A percentile compares a stretch with the other conserved stretches of the same genome.
These are phyloP conservation scores for Psilocybe azurescens DNA, from an alignment of 768 basidiomycete genomes.

Conservation along the genomic window DNA sequence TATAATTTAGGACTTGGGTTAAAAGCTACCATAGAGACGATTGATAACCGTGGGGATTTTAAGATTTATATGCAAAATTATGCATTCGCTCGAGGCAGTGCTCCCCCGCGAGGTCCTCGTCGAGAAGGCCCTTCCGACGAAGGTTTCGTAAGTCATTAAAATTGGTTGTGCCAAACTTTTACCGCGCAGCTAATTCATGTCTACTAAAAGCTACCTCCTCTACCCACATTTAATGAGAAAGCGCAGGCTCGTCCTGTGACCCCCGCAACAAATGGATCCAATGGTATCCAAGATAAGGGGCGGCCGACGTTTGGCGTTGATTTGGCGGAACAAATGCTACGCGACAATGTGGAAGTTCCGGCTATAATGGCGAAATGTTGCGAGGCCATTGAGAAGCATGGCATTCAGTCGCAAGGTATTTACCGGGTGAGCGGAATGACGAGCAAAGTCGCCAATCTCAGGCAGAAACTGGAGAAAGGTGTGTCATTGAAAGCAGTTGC, in stretches of 20 bases:
- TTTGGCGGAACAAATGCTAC: slow-evolving; percentile 89
- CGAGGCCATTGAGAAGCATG: slow-evolving; percentile 90
- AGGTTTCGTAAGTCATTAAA: slow-evolving; percentile 80
- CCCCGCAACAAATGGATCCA: slow-evolving; percentile 30
- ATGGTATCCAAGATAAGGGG: slow-evolving; percentile 60
- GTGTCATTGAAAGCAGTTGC: slow-evolving; percentile 3
- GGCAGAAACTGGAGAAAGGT: slow-evolving; percentile 88
- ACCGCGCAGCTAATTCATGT: neutral
- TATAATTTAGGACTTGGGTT: slow-evolving; percentile 61
- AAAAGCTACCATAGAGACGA: slow-evolving; percentile 86
- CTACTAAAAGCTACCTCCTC: slow-evolving; percentile 59
- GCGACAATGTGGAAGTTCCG: slow-evolving; percentile 92
- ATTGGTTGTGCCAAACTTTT: neutral
- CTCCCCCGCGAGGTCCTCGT: slow-evolving; percentile 69
- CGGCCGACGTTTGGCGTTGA: slow-evolving; percentile 93
- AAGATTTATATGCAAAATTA: slow-evolving; percentile 98
- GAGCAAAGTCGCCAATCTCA: slow-evolving; percentile 83
- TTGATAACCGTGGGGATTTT: slow-evolving; percentile 95
- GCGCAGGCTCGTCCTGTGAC: slow-evolving; percentile 17
- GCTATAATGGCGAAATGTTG: slow-evolving; percentile 88
- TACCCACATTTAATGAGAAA: slow-evolving; percentile 47
- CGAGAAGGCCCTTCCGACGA: slow-evolving; percentile 91
- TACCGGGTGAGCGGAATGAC: slow-evolving; percentile 94
- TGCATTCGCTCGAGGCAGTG: slow-evolving; percentile 81
- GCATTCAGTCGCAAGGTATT: slow-evolving; percentile 84